These are phyloP conservation scores for Capsicum chinense DNA, from an alignment of 257 asterid species.

Conservation along the genomic window DNA sequence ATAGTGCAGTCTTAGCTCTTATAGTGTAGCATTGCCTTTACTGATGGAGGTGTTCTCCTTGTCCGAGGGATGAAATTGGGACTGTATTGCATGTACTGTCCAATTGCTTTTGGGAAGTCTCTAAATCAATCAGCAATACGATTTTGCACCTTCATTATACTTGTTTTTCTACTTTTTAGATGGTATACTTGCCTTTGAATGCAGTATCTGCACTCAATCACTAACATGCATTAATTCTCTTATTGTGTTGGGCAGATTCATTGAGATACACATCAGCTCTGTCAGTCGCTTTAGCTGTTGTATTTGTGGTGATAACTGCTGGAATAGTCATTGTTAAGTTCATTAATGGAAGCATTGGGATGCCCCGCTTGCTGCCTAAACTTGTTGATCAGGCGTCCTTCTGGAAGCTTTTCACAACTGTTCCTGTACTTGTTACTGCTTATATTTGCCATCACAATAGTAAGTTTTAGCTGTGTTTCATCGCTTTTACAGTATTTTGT, in stretches of 20 bases:
- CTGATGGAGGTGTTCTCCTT: neutral
- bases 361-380: slow-evolving; percentile 73
- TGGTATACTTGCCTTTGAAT: neutral
- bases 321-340: slow-evolving; percentile 67
- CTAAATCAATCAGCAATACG: neutral
- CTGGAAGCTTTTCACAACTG: slow-evolving; percentile 86
- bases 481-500: neutral
- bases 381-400: slow-evolving; percentile 80
- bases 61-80: neutral
- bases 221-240: neutral
- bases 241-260: slow-evolving; percentile 58
- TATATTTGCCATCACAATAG: slow-evolving; percentile 88
- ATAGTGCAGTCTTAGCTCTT: neutral
- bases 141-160: neutral
- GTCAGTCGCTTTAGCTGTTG: slow-evolving; percentile 78
- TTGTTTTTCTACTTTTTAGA: neutral
- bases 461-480: slow-evolving; percentile 30
- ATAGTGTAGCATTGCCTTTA: neutral
- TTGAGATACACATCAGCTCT: slow-evolving; percentile 87
- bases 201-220: neutral
- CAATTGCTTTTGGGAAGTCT: neutral
- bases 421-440: slow-evolving; percentile 86
- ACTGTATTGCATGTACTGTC: neutral
- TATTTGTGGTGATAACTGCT: slow-evolving; percentile 80
- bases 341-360: slow-evolving; percentile 72